Base-by-base conservation (phyloP, 2,329 filamentous ascomycete genomes). In the Sarocladium brachiariae region DNA sequence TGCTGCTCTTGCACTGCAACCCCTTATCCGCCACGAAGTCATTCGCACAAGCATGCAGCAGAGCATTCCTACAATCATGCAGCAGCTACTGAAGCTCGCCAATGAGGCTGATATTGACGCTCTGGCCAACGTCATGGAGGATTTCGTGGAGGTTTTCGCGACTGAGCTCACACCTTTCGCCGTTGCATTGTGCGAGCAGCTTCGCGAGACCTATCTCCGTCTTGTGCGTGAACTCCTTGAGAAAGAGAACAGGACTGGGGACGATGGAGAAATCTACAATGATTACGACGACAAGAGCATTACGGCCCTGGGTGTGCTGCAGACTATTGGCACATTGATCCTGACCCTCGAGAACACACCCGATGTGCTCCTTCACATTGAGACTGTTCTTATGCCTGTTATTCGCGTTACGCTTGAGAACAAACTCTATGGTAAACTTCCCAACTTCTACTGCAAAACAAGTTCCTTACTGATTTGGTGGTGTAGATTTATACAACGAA, bases 241-340 rank as follows among this genome's bases (percentile, higher is more conserved):
- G 61, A 89, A 92, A 63, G 92, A 91, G 61, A 81, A 84, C 57
- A 87, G 84, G 64, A 83, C 83, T 47, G 83, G 84, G 19, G 84
- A 86, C 24, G 83, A 87, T 45, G 88, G 89, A 31, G 88, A 88
- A 55, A 77, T 82, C 25, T 95, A 88, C 60, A 89, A 88, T 27
- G 93, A 97, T 62, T 96, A 95, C 69, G 93, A 99, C 62, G 93
- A 99, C 70, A 99, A 99, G 81, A 96, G 90, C 64, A 97, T 99
- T 51, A 97, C 93, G 5, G 93, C 93, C 11, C 77, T 99, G 30
- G 93, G 93, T 66, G 93, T 99, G 49, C 69, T 99, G 59, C 93
- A 99, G 70, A 99, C 93, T 8, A 99, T 99, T 56, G 93, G 93
- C 30, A 99, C 93, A 8, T 79, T 99, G 8, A 99, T 99, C 55